These are phyloP conservation scores for Clathrospora elynae DNA, from an alignment of 2,329 filamentous ascomycete genomes.

Conservation along the genomic window DNA sequence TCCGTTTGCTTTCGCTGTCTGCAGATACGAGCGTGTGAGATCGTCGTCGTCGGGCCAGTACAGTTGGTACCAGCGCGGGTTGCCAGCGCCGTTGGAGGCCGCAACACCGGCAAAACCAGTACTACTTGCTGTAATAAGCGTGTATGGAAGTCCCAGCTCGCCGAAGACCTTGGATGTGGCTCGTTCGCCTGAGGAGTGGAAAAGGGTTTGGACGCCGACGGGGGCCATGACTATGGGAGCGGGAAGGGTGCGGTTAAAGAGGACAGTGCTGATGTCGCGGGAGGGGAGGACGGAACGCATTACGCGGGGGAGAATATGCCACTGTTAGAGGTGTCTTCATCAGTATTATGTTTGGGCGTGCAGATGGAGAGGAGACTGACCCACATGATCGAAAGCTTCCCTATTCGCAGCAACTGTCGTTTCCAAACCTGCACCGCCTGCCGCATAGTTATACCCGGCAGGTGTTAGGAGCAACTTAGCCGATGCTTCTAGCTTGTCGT, in stretches of 20 bases:
- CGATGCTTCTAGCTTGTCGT: constrained; percentile 17
- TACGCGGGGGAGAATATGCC: constrained; percentile 18
- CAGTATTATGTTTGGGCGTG: background rate
- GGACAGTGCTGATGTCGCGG: constrained; percentile 18
- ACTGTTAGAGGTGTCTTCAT: constrained; percentile 3
- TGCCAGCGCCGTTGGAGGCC: constrained; percentile 58
- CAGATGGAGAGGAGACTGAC: background rate
- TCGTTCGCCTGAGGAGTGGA: constrained; percentile 68
- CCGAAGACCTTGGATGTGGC: too few relatives aligned
- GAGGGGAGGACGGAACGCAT: constrained; percentile 15
- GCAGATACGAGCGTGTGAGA: too few relatives aligned
- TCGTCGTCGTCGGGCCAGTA: too few relatives aligned
- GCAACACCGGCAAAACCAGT: too few relatives aligned
- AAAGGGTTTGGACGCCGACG: constrained; percentile 70
- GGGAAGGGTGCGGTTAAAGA: constrained; percentile 52
- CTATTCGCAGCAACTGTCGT: constrained; percentile 16
- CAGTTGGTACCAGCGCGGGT: too few relatives aligned
- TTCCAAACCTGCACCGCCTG: constrained; percentile 16
- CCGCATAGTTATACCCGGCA: constrained; percentile 17
- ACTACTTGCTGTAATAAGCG: constrained; percentile 72
- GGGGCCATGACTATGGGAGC: constrained; percentile 68
- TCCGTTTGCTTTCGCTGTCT: too few relatives aligned
- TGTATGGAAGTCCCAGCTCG: too few relatives aligned
- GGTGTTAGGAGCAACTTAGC: constrained; percentile 12
- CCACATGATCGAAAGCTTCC: constrained; percentile 16